phyloP scores from a whole-genome alignment of 345 rosid species.

The Ceriops decandra region DNA sequence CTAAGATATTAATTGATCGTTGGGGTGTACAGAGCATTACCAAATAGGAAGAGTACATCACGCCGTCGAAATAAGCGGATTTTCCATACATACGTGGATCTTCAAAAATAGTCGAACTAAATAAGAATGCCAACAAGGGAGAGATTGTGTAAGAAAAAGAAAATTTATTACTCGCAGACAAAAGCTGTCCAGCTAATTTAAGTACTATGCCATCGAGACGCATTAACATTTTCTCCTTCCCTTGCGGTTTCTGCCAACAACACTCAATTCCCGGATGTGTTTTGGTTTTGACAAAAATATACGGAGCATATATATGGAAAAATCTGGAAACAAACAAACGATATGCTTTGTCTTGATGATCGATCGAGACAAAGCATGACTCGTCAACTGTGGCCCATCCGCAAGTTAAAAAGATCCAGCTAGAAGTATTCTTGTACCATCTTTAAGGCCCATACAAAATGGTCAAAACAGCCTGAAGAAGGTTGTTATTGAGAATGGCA shows the following conservation, averaged over 20 bases:
- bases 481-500: too few relatives aligned
- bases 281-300: not conserved
- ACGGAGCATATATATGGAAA: not conserved
- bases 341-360: too few relatives aligned
- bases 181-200: not conserved
- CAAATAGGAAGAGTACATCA: not conserved
- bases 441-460: too few relatives aligned
- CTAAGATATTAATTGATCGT: too few relatives aligned
- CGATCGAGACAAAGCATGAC: too few relatives aligned
- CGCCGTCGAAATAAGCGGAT: not conserved
- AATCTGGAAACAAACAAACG: too few relatives aligned
- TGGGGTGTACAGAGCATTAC: not conserved
- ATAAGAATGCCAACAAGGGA: not conserved
- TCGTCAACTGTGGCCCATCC: too few relatives aligned
- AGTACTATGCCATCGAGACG: not conserved
- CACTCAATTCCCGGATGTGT: constrained; percentile 52
- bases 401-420: too few relatives aligned
- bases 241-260: constrained; percentile 34
- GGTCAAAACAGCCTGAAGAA: too few relatives aligned
- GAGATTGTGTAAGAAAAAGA: not conserved
- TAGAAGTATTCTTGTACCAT: too few relatives aligned
- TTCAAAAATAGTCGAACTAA: not conserved
- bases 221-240: constrained; percentile 50
- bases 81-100: not conserved
- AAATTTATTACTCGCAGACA: not conserved